Evolutionary conservation across 164 flowering plant species (phyloP).

Genomic region (Vitis rupestris): DNA sequence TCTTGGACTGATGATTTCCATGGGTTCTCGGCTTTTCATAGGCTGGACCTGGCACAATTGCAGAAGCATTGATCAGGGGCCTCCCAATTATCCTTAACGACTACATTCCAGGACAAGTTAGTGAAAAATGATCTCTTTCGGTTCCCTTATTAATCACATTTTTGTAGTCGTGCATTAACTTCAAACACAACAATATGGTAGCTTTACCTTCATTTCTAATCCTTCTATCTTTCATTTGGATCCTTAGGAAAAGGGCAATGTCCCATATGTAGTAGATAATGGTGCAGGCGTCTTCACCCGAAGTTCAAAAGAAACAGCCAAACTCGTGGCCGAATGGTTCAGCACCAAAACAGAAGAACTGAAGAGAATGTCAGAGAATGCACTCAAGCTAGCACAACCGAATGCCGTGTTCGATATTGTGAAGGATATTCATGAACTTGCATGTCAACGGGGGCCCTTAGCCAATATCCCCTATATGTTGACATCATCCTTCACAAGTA

Average conservation of each 20-base stretch:
- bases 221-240: constrained; percentile 4
- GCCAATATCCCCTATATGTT: constrained; percentile 60
- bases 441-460: constrained; percentile 60
- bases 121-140: constrained; percentile 11
- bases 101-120: constrained; percentile 95
- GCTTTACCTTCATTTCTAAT: neutral
- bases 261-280: constrained; percentile 92
- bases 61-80: constrained; percentile 91
- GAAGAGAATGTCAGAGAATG: constrained; percentile 76
- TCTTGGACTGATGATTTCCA: neutral
- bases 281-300: constrained; percentile 93
- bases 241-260: constrained; percentile 85
- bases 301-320: constrained; percentile 82
- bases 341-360: constrained; percentile 77
- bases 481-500: constrained; percentile 70
- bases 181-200: too few species aligned
- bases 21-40: constrained; percentile 17
- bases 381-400: constrained; percentile 87
- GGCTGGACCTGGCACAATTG: constrained; percentile 99
- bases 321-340: constrained; percentile 84
- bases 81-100: constrained; percentile 97
- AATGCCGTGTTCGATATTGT: constrained; percentile 96
- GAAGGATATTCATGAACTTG: constrained; percentile 80
- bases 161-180: too few species aligned
- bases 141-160: too few species aligned